Base-by-base conservation (phyloP, 306 rosid species). In the Prunus fruticosa region DNA sequence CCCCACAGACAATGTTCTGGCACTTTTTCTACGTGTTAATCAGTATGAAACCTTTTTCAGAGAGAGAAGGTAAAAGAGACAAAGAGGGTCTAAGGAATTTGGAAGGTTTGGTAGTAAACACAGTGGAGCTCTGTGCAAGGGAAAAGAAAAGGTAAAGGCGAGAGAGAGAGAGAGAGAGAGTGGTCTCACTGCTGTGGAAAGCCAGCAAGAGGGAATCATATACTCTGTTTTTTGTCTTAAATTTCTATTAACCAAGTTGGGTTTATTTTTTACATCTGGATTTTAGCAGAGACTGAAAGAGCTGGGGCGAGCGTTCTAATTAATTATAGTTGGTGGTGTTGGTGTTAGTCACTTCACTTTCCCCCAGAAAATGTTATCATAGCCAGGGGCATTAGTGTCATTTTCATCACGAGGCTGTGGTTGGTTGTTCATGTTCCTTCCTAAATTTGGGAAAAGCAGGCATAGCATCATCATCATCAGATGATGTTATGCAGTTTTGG, bases 191-290 rank as follows among this genome's bases (percentile, higher is more conserved):
- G 50, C 25, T 2, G 47, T 58, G 54, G 71, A 49, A 25, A 62
- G 76, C 70, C 53, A 50, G 73, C 72, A 76, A 76, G 58, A 71
- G 74, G 79, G 86, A 83, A 84, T 83, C 88, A 81, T 32, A 67
- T 60, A 46, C 71, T 78, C 71, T 69, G 67, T 62, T 71, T 75
- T 74, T 68, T 32, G 62, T 41, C 72, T 50, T 83, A 12, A 20
- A 53, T 45, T 57, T 82, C 27, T 30, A 54, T 28, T 16, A 61
- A 77, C 52, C 68, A 41, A 75, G 43, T 62, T 43, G 71, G 51
- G 57, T 51, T 43, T 25, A 12, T 34, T 61, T 66, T 34, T 56
- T 56, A 18, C 57, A 52, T 30, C 10, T n/a, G 25, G 53, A 78
- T 64, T 64, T 79, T 79, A 74, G 62, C 32, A 13, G 13, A 34